Evolutionary conservation across 2,329 filamentous ascomycete species (phyloP).

Genomic region (Chalaropsis thielavioides): DNA sequence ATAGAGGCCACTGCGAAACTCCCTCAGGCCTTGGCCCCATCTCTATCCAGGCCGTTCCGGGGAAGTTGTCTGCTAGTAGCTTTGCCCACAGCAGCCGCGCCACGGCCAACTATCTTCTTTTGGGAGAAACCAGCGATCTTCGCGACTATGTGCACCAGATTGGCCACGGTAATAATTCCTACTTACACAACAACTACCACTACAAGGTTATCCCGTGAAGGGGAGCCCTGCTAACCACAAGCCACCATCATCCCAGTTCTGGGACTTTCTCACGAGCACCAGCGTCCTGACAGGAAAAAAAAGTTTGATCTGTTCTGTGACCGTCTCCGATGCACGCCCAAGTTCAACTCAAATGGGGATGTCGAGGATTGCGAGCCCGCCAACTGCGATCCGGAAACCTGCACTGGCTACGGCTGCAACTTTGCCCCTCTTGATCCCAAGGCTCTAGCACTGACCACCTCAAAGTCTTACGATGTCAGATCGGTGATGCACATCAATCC

Average conservation of each 20-base stretch:
- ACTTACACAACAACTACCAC: too few species aligned
- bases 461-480: constrained; percentile 8
- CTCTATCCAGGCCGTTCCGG: not conserved
- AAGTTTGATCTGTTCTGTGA: constrained; percentile 11
- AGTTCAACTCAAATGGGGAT: not conserved
- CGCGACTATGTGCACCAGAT: constrained; percentile 15
- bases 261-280: constrained; percentile 12
- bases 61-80: constrained; percentile 9
- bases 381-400: constrained; percentile 7
- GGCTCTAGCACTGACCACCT: not conserved
- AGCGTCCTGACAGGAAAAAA: constrained; percentile 10
- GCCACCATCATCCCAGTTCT: constrained; percentile 8
- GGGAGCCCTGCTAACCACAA: not conserved
- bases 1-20: not conserved
- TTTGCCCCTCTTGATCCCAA: not conserved
- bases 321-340: constrained; percentile 7
- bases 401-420: constrained; percentile 16
- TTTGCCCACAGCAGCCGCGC: not conserved
- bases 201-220: too few species aligned
- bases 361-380: not conserved
- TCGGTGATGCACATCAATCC: constrained; percentile 16
- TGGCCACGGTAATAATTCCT: constrained; percentile 14
- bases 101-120: constrained; percentile 8
- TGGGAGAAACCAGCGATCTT: constrained; percentile 4
- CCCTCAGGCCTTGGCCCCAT: constrained; percentile 3